These are phyloP conservation scores for Tausonia pullulans DNA, from an alignment of 1,284 basidiomycete species.

Conservation along the genomic window DNA sequence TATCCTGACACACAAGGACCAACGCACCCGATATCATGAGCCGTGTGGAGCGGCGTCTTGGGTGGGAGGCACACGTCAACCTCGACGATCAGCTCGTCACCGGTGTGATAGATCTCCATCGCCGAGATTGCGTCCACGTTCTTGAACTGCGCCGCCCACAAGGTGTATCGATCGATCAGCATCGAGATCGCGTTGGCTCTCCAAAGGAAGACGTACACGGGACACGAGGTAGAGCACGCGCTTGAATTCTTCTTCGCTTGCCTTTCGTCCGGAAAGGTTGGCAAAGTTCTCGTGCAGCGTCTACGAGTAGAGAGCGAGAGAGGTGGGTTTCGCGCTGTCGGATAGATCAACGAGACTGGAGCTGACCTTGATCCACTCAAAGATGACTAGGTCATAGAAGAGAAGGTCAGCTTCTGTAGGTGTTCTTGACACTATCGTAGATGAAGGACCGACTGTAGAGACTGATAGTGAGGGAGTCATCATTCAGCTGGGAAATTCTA, in stretches of 20 bases:
- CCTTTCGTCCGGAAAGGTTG: slow-evolving; percentile 29
- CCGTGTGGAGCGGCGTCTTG: slow-evolving; percentile 34
- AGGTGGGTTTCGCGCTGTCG: slow-evolving; percentile 15
- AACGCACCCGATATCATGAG: slow-evolving; percentile 35
- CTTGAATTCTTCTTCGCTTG: slow-evolving; percentile 28
- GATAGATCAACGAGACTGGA: background rate
- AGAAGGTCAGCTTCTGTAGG: no score
- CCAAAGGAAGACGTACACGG: slow-evolving; percentile 18
- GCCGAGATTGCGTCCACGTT: slow-evolving; percentile 32
- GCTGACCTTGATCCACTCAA: slow-evolving; percentile 28
- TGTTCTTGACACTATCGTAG: no score
- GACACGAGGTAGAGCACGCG: slow-evolving; percentile 40
- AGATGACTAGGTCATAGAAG: slow-evolving; percentile 34
- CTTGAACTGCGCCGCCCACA: slow-evolving; percentile 24
- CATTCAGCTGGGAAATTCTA: no score
- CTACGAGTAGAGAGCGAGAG: background rate
- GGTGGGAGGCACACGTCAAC: slow-evolving; percentile 32
- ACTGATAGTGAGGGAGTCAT: no score
- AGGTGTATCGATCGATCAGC: background rate
- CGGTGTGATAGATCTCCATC: slow-evolving; percentile 31
- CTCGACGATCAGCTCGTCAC: slow-evolving; percentile 38
- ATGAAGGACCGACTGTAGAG: no score
- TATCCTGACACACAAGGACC: background rate
- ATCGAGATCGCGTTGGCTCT: background rate
- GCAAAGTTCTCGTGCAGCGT: slow-evolving; percentile 23